A percentile compares a stretch with the other conserved stretches of the same genome.
These are phyloP conservation scores for Monilinia fructigena DNA, from an alignment of 2,329 filamentous ascomycete species.

Conservation along the genomic window DNA sequence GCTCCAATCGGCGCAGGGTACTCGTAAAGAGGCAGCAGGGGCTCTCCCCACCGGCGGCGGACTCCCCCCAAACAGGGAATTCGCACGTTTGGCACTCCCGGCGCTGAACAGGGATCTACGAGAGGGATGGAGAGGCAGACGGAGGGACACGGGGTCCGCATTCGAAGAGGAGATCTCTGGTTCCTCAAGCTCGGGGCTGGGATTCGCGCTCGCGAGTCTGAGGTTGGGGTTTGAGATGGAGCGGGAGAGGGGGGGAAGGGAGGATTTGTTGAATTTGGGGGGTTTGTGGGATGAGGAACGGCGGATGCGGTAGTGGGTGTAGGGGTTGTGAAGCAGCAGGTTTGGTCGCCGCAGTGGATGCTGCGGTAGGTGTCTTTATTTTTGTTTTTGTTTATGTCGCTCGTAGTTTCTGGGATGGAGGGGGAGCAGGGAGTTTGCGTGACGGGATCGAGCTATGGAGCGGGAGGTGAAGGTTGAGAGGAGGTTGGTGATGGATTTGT, in stretches of 20 bases:
- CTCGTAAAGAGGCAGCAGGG: background rate
- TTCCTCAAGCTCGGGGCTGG: no score
- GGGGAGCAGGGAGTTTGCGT: background rate
- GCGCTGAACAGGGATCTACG: background rate
- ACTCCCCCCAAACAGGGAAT: constrained; percentile 1
- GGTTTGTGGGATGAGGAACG: background rate
- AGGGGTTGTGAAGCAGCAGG: constrained; percentile 10
- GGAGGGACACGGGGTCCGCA: no score
- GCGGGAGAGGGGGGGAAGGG: background rate
- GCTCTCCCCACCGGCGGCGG: background rate
- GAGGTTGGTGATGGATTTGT: background rate
- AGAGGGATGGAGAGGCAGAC: background rate
- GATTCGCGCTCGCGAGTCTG: background rate
- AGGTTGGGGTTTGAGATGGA: constrained; percentile 14
- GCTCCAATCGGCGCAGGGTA: constrained; percentile 9
- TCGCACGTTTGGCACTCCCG: background rate
- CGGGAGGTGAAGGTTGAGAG: constrained; percentile 10
- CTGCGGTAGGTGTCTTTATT: constrained; percentile 10
- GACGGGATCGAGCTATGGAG: background rate
- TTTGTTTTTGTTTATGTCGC: background rate
- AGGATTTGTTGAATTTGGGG: no score
- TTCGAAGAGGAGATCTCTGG: no score
- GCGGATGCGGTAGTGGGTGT: constrained; percentile 14
- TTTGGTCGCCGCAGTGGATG: constrained; percentile 20
- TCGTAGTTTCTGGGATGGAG: no score